Base-by-base conservation (phyloP, 345 rosid species). In the Corchorus olitorius region DNA sequence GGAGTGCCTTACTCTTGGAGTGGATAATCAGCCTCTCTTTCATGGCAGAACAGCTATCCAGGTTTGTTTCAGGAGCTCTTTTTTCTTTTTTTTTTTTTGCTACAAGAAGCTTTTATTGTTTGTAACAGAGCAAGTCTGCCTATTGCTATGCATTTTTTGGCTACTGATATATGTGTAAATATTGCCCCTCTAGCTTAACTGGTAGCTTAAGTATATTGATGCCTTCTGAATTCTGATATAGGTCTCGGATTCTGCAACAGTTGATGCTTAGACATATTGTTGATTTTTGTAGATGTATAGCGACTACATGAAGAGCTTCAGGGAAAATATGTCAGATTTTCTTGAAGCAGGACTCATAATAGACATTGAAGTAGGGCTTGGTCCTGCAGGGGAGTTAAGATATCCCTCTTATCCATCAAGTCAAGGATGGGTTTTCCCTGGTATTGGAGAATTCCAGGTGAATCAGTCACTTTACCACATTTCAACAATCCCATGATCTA, bases 361-460 rank as follows among this genome's bases (percentile, higher is more conserved):
- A 53, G 97, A 90, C 83, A 89, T 94, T 9, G 97, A 94, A 86
- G 91, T 91, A 50, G 97, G 98, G 53, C 88, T 91, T 76, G 94
- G 98, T 37, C 94, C 97, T 5, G 91, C 93, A n/a, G 97, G 97
- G 59, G 98, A 94, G 83, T 91, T 92, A 10, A 86, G 98, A 70
- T 92, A 92, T 60, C 94, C 98, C 54, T 84, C 98, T 77, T 94
- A 92, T 78, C 91, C 93, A 1, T 74, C 77, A 83, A 87, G 78
- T 68, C 94, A 88, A 81, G 97, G 94, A 7, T 94, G 97, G 97
- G 82, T 76, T 48, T 94, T 85, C 77, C 95, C 98, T 14, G 97
- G 97, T 41, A 87, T 90, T 35, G 97, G 94, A 69, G 98, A 94
- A 77, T 94, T 93, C 70, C 97, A 88, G 92, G 97, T 89, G 74